phyloP scores from a whole-genome alignment of 176 grass and related monocot species.

The Poa annua region DNA sequence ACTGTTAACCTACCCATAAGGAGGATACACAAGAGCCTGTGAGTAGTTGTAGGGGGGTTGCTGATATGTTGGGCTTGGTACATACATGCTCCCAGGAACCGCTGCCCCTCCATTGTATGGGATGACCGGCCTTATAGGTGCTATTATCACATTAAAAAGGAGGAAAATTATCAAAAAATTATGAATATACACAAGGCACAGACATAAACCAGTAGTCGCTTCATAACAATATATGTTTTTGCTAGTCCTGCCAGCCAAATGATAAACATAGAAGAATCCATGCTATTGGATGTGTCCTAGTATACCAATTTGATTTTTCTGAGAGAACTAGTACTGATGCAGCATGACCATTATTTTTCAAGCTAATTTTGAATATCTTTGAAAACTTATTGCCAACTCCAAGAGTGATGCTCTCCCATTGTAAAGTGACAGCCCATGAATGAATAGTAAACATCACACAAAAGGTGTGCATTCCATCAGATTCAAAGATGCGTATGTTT shows the following conservation, averaged over 20 bases:
- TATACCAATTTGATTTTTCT: neutral
- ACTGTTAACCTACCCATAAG: slow-evolving; percentile 70
- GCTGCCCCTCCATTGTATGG: slow-evolving; percentile 64
- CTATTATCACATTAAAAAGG: slow-evolving; percentile 58
- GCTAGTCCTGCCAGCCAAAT: neutral
- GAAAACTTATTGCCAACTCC: neutral
- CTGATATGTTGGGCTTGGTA: slow-evolving; percentile 73
- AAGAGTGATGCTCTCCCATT: neutral
- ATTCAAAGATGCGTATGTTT: slow-evolving; percentile 7
- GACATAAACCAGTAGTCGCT: slow-evolving; percentile 26
- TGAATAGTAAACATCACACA: slow-evolving; percentile 11
- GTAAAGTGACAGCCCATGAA: slow-evolving; percentile 4
- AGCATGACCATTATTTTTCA: slow-evolving; percentile 7
- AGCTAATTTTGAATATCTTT: slow-evolving; percentile 28
- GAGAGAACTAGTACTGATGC: neutral
- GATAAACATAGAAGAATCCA: neutral
- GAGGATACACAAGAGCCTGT: slow-evolving; percentile 64
- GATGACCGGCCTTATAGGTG: slow-evolving; percentile 62
- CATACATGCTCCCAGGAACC: slow-evolving; percentile 64
- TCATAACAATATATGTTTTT: slow-evolving; percentile 29
- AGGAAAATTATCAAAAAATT: slow-evolving; percentile 39
- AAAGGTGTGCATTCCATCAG: slow-evolving; percentile 25
- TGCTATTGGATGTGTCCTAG: neutral
- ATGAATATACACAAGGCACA: slow-evolving; percentile 32
- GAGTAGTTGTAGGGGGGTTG: slow-evolving; percentile 70